Conservation (phyloP, 2,329 filamentous ascomycete genomes). For the Aureobasidium mangrovei region DNA sequence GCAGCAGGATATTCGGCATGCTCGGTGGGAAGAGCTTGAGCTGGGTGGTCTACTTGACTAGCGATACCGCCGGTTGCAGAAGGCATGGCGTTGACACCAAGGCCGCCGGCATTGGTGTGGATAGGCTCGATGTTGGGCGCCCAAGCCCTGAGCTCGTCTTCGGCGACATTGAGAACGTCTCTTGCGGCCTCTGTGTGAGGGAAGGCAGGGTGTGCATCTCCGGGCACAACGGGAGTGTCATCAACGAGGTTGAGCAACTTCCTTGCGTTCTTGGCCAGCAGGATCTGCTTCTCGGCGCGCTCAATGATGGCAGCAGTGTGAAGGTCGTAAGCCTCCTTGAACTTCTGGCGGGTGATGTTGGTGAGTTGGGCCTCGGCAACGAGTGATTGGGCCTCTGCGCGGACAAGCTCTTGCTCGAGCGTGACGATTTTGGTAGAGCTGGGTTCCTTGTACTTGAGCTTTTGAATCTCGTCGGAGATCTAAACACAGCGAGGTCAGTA, state of each 20-base stretch:
- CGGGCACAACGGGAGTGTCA: slow-evolving; percentile 80
- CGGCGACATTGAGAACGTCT: slow-evolving; percentile 84
- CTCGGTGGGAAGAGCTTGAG: not conserved
- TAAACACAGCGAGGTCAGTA: slow-evolving; percentile 18
- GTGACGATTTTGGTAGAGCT: slow-evolving; percentile 70
- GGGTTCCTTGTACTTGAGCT: slow-evolving; percentile 86
- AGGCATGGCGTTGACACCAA: slow-evolving; percentile 42
- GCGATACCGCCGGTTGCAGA: not conserved
- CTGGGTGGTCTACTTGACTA: not conserved
- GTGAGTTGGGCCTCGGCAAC: slow-evolving; percentile 95
- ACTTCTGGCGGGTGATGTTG: slow-evolving; percentile 89
- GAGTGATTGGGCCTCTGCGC: slow-evolving; percentile 89
- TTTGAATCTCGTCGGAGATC: slow-evolving; percentile 85
- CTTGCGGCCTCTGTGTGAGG: slow-evolving; percentile 58
- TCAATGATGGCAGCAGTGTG: slow-evolving; percentile 90
- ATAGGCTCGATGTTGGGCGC: slow-evolving; percentile 48
- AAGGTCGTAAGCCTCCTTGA: slow-evolving; percentile 87
- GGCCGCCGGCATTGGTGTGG: slow-evolving; percentile 37
- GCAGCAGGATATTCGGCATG: slow-evolving; percentile 1
- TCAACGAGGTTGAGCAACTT: slow-evolving; percentile 79
- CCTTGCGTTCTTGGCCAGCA: slow-evolving; percentile 83
- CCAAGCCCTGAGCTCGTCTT: slow-evolving; percentile 79
- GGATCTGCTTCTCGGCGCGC: slow-evolving; percentile 91
- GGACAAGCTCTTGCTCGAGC: slow-evolving; percentile 90
- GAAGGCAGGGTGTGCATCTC: slow-evolving; percentile 66